These are phyloP conservation scores for Septoria petroselini DNA, from an alignment of 2,329 filamentous ascomycete genomes.

Conservation along the genomic window DNA sequence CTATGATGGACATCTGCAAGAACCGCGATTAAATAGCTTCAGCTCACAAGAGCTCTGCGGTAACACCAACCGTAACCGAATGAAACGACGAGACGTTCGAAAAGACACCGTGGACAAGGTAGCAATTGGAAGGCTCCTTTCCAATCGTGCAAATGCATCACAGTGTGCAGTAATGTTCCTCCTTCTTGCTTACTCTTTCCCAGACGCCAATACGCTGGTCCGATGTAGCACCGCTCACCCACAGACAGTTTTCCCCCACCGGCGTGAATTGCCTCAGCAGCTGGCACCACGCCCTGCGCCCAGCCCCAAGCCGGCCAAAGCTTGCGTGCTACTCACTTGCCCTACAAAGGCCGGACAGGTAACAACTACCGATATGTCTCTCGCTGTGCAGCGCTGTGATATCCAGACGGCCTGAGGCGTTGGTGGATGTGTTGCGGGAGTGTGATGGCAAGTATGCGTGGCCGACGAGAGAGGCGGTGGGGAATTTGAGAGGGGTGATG, in stretches of 20 bases:
- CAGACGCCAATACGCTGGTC: too few species aligned
- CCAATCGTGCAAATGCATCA: too few species aligned
- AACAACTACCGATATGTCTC: constrained; percentile 13
- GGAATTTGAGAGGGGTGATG: constrained; percentile 49
- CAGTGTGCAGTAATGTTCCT: too few species aligned
- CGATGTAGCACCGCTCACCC: background rate
- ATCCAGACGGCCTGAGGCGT: constrained; percentile 50
- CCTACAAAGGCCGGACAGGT: constrained; percentile 15
- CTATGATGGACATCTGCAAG: too few species aligned
- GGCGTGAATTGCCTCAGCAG: background rate
- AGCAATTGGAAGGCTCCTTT: too few species aligned
- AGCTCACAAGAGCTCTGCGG: too few species aligned
- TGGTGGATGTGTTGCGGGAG: constrained; percentile 48
- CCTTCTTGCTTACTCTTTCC: too few species aligned
- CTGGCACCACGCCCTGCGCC: background rate
- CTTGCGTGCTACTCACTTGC: constrained; percentile 3
- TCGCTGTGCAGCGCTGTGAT: background rate
- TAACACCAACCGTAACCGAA: too few species aligned
- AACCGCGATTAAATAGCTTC: too few species aligned
- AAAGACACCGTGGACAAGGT: too few species aligned
- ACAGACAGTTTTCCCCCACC: background rate
- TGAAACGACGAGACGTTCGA: too few species aligned
- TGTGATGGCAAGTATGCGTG: constrained; percentile 54
- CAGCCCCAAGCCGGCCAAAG: background rate
- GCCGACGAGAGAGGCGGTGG: constrained; percentile 51